Conservation (phyloP, 495 filamentous ascomycete genomes). For the Cryomyces minteri region DNA sequence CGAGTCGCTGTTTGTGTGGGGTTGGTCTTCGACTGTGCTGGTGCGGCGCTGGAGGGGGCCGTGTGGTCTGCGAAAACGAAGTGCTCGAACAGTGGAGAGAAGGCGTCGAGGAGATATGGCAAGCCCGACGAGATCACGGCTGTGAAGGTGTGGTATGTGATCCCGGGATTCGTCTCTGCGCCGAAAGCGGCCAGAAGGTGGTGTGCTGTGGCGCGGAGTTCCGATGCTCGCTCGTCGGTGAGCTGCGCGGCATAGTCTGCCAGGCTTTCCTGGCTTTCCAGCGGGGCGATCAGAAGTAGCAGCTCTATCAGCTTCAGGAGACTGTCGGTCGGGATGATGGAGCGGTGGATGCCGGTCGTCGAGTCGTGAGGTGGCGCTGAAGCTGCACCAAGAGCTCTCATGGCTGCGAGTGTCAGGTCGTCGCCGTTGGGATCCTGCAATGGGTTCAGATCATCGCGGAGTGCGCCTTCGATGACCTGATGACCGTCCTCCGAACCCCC, state of each 20-base stretch:
- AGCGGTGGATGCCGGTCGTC: conserved; percentile 42
- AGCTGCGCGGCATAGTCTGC: conserved; percentile 45
- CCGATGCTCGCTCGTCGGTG: conserved; percentile 35
- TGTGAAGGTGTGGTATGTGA: conserved; percentile 54
- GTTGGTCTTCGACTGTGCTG: conserved; percentile 10
- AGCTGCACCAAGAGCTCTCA: conserved; percentile 65
- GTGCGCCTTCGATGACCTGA: neutral
- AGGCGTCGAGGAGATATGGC: conserved; percentile 64
- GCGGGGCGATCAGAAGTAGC: conserved; percentile 53
- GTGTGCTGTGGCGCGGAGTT: conserved; percentile 50
- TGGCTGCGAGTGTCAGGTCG: conserved; percentile 62
- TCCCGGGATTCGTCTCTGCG: conserved; percentile 47
- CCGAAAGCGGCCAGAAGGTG: conserved; percentile 57
- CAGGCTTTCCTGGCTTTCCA: conserved; percentile 52
- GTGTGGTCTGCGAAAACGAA: conserved; percentile 79
- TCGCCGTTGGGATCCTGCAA: conserved; percentile 46
- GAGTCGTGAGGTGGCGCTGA: conserved; percentile 57
- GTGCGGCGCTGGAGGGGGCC: conserved; percentile 13
- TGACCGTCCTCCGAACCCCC: neutral
- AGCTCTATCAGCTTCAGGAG: conserved; percentile 71
- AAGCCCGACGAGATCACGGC: conserved; percentile 43
- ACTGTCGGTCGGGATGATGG: conserved; percentile 69
- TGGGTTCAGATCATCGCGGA: conserved; percentile 17
- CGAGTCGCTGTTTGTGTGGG: neutral
- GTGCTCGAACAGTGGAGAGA: conserved; percentile 70